Conservation (phyloP, 164 flowering plant genomes). For the Piper longum region DNA sequence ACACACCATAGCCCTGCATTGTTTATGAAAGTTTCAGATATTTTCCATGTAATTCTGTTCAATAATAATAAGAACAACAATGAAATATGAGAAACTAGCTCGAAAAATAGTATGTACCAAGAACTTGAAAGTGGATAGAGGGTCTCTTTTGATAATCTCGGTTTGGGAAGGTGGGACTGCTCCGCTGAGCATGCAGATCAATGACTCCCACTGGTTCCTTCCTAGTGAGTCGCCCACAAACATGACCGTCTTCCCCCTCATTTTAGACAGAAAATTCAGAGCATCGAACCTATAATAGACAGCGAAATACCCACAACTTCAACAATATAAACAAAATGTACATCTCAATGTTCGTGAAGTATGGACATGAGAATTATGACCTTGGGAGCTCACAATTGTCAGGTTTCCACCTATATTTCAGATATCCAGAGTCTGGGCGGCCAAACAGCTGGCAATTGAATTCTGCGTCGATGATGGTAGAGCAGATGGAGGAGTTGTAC, state of each 20-base stretch:
- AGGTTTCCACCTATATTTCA: constrained; percentile 70
- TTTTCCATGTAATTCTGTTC: too few species aligned
- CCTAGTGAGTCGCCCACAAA: constrained; percentile 91
- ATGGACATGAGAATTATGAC: too few species aligned
- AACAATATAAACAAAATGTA: too few species aligned
- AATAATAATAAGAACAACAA: too few species aligned
- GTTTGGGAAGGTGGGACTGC: constrained; percentile 36
- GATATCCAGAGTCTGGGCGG: constrained; percentile 77
- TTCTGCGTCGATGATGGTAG: constrained; percentile 48
- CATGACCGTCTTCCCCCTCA: constrained; percentile 75
- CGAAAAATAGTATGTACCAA: constrained; percentile 22
- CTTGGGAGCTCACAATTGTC: constrained; percentile 23
- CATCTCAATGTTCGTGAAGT: too few species aligned
- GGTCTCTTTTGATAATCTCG: constrained; percentile 51
- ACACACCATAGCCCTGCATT: constrained; percentile 27
- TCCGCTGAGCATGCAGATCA: constrained; percentile 61
- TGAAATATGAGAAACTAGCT: too few species aligned
- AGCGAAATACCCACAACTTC: too few species aligned
- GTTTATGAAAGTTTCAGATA: not conserved
- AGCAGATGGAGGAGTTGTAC: constrained; percentile 44
- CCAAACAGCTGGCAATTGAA: constrained; percentile 80
- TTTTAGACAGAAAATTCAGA: constrained; percentile 39
- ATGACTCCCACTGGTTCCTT: constrained; percentile 87
- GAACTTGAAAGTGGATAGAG: constrained; percentile 67
- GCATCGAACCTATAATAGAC: constrained; percentile 48